Evolutionary conservation across 129 eudicot genomes (phyloP).

Genomic region (Kitagawia praeruptora): DNA sequence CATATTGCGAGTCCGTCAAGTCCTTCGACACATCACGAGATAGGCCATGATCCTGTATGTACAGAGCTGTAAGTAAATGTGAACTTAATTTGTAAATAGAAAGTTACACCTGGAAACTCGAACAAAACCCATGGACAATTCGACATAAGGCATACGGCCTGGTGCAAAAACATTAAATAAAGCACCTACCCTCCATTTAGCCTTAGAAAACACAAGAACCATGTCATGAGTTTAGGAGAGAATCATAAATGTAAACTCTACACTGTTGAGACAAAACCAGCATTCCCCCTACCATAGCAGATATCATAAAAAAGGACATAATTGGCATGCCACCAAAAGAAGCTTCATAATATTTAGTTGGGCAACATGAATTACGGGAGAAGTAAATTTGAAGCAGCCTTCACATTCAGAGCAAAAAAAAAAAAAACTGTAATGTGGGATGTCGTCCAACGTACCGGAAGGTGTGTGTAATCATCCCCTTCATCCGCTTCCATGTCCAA

Average conservation of each 20-base stretch:
- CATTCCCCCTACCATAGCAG: slow-evolving; percentile 1
- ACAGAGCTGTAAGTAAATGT: slow-evolving; percentile 7
- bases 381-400: not conserved
- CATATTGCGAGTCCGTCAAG: slow-evolving; percentile 66
- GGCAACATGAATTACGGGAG: not conserved
- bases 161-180: not conserved
- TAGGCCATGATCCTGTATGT: slow-evolving; percentile 76
- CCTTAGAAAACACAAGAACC: not conserved
- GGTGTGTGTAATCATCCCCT: slow-evolving; percentile 96
- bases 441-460: slow-evolving; percentile 62
- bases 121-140: not conserved
- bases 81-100: not conserved
- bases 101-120: not conserved
- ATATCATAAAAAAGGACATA: not conserved
- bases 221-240: not conserved
- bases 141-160: not conserved
- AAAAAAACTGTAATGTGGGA: not conserved
- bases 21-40: slow-evolving; percentile 47
- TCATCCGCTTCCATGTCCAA: slow-evolving; percentile 96
- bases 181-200: not conserved
- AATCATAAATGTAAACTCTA: not conserved
- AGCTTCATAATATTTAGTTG: not conserved
- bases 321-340: not conserved
- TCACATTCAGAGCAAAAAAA: not conserved
- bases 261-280: slow-evolving; percentile 1